Percentiles rank a stretch among this genome's conserved stretches.
Evolutionary conservation across 805 yeast species (phyloP).

Genomic region (Starmerella khaoyaiensis): DNA sequence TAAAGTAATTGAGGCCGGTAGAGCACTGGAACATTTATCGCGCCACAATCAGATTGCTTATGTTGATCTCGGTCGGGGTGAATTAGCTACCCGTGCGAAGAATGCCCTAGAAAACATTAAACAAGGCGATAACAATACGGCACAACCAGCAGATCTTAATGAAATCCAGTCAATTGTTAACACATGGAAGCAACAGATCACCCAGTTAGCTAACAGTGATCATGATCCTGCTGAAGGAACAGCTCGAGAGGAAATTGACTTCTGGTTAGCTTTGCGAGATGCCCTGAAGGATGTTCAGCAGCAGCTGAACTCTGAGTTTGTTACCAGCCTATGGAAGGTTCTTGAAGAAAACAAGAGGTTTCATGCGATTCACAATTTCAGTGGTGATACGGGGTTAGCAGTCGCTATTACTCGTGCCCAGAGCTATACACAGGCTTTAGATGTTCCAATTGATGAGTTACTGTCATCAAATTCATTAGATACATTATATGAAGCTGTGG

Average conservation of each 20-base stretch:
- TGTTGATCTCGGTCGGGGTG: constrained; percentile 10
- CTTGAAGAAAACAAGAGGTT: constrained; percentile 62
- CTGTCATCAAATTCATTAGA: constrained; percentile 35
- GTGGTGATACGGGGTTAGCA: constrained; percentile 56
- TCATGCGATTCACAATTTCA: constrained; percentile 61
- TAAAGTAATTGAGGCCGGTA: constrained; percentile 17
- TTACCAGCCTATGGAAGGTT: constrained; percentile 44
- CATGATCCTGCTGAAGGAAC: constrained; percentile 45
- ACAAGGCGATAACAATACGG: neutral
- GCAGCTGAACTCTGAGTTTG: constrained; percentile 45
- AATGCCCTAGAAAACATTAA: constrained; percentile 1
- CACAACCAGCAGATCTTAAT: constrained; percentile 39
- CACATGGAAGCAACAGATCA: constrained; percentile 57
- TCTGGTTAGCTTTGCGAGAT: constrained; percentile 63
- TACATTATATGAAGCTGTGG: constrained; percentile 36
- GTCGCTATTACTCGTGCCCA: constrained; percentile 41
- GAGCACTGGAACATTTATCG: constrained; percentile 13
- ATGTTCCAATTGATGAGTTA: constrained; percentile 54
- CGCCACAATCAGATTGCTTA: constrained; percentile 13
- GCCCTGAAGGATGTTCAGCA: constrained; percentile 43
- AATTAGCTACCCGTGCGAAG: neutral
- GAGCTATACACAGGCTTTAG: constrained; percentile 46
- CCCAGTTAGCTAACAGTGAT: constrained; percentile 40
- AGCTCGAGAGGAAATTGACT: constrained; percentile 55
- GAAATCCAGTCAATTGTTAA: constrained; percentile 57